Evolutionary conservation across 2,329 filamentous ascomycete genomes (phyloP).

Genomic region (Colletotrichum aenigma): DNA sequence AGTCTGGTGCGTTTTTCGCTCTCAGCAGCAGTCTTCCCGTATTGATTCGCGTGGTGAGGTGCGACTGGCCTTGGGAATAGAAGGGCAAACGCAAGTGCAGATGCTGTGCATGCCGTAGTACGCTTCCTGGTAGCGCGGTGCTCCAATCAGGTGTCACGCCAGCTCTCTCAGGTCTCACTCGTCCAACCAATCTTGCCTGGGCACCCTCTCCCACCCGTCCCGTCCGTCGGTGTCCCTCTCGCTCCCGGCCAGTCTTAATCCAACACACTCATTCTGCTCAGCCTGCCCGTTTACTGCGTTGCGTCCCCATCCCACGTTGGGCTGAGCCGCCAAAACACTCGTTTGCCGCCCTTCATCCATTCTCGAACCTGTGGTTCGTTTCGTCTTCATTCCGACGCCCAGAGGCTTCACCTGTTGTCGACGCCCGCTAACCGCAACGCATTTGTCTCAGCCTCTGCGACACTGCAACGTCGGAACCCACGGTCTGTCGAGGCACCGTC

Average conservation of each 20-base stretch:
- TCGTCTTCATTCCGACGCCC: not conserved
- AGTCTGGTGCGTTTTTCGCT: not conserved
- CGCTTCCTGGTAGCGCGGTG: not conserved
- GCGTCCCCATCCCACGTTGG: not conserved
- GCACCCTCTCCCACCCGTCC: not conserved
- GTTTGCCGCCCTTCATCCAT: not conserved
- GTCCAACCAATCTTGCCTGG: not conserved
- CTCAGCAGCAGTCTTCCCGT: not conserved
- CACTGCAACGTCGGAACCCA: constrained; percentile 1
- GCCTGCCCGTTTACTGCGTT: not conserved
- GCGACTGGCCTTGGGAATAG: not conserved
- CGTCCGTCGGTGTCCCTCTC: not conserved
- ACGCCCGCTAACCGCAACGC: not conserved
- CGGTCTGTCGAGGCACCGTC: not conserved
- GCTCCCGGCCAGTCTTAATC: not conserved
- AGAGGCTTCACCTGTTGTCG: not conserved
- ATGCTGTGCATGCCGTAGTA: not conserved
- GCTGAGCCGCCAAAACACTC: not conserved
- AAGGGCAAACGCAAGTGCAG: not conserved
- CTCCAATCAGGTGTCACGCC: constrained; percentile 4
- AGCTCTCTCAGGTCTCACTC: not conserved
- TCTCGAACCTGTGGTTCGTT: not conserved
- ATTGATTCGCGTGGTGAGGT: not conserved
- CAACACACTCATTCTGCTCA: not conserved
- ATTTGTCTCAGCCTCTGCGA: constrained; percentile 2